These are phyloP conservation scores for Candida sojae DNA, from an alignment of 1,139 yeast genomes.

Conservation along the genomic window DNA sequence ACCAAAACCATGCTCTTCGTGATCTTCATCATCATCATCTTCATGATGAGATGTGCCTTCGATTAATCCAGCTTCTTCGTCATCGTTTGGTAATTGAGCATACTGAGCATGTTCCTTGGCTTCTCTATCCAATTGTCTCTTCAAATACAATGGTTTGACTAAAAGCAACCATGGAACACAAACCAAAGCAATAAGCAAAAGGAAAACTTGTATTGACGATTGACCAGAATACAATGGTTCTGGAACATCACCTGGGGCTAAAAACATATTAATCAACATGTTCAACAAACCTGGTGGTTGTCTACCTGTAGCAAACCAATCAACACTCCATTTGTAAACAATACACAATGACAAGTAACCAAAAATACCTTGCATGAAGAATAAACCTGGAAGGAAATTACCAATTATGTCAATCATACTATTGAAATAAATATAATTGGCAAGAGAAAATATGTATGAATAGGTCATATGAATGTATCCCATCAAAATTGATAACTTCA, in stretches of 20 bases:
- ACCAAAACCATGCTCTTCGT: conserved; percentile 63
- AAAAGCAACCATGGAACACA: conserved; percentile 80
- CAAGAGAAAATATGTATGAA: conserved; percentile 67
- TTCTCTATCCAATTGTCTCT: conserved; percentile 43
- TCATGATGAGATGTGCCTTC: conserved; percentile 30
- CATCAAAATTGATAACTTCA: conserved; percentile 79
- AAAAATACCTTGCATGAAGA: conserved; percentile 82
- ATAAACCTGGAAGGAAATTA: conserved; percentile 75
- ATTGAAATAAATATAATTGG: conserved; percentile 59
- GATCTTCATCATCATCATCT: conserved; percentile 52
- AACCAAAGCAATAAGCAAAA: conserved; percentile 60
- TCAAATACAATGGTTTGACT: conserved; percentile 61
- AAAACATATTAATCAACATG: conserved; percentile 80
- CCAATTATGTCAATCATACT: conserved; percentile 71
- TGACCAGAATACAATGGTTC: conserved; percentile 70
- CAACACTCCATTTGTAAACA: conserved; percentile 76
- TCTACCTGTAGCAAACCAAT: conserved; percentile 67
- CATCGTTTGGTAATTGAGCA: conserved; percentile 24
- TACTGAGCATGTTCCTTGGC: conserved; percentile 33
- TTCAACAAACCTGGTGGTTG: conserved; percentile 82
- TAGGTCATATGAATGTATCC: conserved; percentile 80
- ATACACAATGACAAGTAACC: conserved; percentile 75
- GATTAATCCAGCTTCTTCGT: conserved; percentile 24
- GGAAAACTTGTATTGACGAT: conserved; percentile 57
- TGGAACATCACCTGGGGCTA: conserved; percentile 72